These are phyloP conservation scores for Phtheirospermum japonicum DNA, from an alignment of 257 asterid genomes.

Conservation along the genomic window DNA sequence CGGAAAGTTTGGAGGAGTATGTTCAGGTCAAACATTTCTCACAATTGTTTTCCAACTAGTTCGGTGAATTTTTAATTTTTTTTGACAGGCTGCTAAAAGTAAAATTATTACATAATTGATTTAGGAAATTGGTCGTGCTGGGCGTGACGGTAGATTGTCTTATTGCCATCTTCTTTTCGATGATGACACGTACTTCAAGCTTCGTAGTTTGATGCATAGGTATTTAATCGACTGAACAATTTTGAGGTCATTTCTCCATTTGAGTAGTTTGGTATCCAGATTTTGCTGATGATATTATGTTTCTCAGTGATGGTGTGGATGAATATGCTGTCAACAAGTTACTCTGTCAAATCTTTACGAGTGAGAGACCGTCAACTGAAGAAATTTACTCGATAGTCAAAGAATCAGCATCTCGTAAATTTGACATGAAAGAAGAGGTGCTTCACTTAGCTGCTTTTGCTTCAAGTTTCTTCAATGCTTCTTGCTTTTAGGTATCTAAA, in stretches of 20 bases:
- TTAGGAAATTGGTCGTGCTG: constrained; percentile 99
- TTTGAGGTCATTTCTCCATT: constrained; percentile 24
- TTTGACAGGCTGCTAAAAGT: constrained; percentile 26
- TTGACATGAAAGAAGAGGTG: constrained; percentile 99
- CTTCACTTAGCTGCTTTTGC: constrained; percentile 31
- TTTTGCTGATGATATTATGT: constrained; percentile 22
- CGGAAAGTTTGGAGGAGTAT: constrained; percentile 97
- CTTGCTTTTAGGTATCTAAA: constrained; percentile 19
- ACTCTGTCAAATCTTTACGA: constrained; percentile 64
- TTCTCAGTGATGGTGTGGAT: constrained; percentile 90
- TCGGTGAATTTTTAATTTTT: neutral
- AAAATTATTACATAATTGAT: constrained; percentile 22
- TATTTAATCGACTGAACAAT: constrained; percentile 33
- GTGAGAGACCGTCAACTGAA: constrained; percentile 39
- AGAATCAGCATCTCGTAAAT: constrained; percentile 81
- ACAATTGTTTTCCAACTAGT: constrained; percentile 25
- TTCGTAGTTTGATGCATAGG: constrained; percentile 92
- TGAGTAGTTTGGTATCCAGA: constrained; percentile 26
- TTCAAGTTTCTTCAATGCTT: constrained; percentile 16
- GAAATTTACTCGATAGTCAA: constrained; percentile 57
- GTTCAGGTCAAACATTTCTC: constrained; percentile 61
- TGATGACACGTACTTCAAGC: constrained; percentile 70
- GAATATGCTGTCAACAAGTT: constrained; percentile 80
- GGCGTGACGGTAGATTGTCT: constrained; percentile 93
- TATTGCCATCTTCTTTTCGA: constrained; percentile 90